Evolutionary conservation across 352 stramenopile species (phyloP), one percentile per base, ranked within the genome.

Genomic region (Globisporangium okanoganense): DNA sequence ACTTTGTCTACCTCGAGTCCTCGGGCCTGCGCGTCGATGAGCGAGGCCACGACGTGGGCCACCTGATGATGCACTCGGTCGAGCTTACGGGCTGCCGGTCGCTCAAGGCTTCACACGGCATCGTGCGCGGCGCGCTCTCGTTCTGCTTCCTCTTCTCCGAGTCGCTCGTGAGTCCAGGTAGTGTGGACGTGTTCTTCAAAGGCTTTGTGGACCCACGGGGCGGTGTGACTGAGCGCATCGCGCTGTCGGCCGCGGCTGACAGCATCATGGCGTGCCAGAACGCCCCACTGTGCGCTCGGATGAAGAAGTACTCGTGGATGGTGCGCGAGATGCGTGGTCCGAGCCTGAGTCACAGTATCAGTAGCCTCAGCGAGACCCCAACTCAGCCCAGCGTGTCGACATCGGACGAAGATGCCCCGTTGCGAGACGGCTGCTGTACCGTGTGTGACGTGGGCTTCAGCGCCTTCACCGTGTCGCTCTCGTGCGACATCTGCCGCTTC

Each of bases 111-210:
- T 51, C 66, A 22, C 62, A 58, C n/a, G 59, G 56, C 16, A 64
- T 78, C 53, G 67, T 78, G 13, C 71, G 71, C 7, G 71, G 61
- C 31, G 57, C 61, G 47, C 56, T 78, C 5, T 78, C 71, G 38
- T 74, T 75, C 48, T 71, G 67, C 38, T 65, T 70, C 41, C 43
- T 78, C 10, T 78, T 78, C 31, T 65, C 64, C 18, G 67, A 78
- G 27, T 60, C 33, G n/a, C 14, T 29, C 22, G 2, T 10, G 8
- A 38, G 47, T 0, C 50, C 29, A 2, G 62, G 62, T 4, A 18
- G 20, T 5, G 56, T 75, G 18, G 71, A 78, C 9, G 58, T 78
- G 2, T 78, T 78, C 51, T 68, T 64, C 59, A 75, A 75, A 27
- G 71, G 71, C 12, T 78, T 73, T 48, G 56, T 78, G 5, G 71